These are phyloP conservation scores for Stemphylium vesicarium DNA, from an alignment of 2,329 filamentous ascomycete genomes.

Conservation along the genomic window DNA sequence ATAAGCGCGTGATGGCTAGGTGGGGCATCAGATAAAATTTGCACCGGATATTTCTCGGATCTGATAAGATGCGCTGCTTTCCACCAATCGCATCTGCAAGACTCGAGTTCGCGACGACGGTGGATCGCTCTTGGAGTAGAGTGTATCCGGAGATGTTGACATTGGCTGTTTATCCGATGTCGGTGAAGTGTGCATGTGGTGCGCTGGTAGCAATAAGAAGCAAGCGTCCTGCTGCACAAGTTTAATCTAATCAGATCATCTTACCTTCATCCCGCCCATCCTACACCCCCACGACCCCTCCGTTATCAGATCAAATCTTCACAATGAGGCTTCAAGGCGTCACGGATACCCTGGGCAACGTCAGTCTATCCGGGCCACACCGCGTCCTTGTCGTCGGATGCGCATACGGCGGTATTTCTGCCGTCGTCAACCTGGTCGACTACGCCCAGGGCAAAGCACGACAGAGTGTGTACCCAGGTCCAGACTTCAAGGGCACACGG, in stretches of 20 bases:
- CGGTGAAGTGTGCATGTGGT: constrained; percentile 7
- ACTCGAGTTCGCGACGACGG: constrained; percentile 1
- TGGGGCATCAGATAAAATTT: constrained; percentile 21
- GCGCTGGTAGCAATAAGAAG: constrained; percentile 14
- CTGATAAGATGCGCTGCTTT: constrained; percentile 3
- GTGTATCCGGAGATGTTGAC: neutral
- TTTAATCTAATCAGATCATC: constrained; percentile 49
- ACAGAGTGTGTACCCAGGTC: constrained; percentile 50
- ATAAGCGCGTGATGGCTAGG: neutral
- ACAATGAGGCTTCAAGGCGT: constrained; percentile 40
- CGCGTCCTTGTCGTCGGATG: constrained; percentile 70
- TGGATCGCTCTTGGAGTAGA: constrained; percentile 5
- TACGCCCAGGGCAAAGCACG: constrained; percentile 64
- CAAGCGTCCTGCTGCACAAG: neutral
- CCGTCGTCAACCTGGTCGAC: constrained; percentile 71
- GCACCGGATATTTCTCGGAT: constrained; percentile 13
- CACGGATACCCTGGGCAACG: constrained; percentile 31
- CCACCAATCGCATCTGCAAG: constrained; percentile 5
- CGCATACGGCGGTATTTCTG: constrained; percentile 73
- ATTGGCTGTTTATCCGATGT: constrained; percentile 20
- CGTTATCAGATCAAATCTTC: constrained; percentile 23
- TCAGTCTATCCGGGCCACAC: constrained; percentile 42
- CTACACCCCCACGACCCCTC: constrained; percentile 3
- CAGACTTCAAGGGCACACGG: constrained; percentile 40
- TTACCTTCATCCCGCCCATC: constrained; percentile 8